Evolutionary conservation across 768 basidiomycete genomes (phyloP).

Genomic region (Suillus americanus): DNA sequence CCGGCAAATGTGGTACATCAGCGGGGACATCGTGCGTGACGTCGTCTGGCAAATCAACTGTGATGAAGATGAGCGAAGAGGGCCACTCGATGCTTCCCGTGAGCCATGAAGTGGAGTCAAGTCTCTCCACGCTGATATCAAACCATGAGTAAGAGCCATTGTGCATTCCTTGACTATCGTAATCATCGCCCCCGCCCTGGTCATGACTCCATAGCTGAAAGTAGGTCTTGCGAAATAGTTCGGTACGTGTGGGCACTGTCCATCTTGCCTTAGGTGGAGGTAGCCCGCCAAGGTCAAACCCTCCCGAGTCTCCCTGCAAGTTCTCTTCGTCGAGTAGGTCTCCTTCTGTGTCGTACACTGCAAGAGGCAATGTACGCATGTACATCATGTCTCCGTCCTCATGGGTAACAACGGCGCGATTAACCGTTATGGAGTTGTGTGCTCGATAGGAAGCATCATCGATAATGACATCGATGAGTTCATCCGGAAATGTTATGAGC

Average conservation of each 20-base stretch:
- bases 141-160: constrained; percentile 5
- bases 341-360: constrained; percentile 2
- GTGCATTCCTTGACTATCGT: neutral
- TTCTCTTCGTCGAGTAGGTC: neutral
- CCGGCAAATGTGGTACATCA: neutral
- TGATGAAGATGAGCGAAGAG: neutral
- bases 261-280: neutral
- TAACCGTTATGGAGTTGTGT: neutral
- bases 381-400: neutral
- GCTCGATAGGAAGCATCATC: constrained; percentile 33
- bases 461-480: constrained; percentile 5
- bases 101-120: neutral
- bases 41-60: neutral
- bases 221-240: constrained; percentile 3
- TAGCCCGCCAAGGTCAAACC: neutral
- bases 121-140: neutral
- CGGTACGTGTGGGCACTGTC: neutral
- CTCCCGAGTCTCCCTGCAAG: neutral
- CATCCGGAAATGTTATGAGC: neutral
- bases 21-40: neutral
- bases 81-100: neutral
- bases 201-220: constrained; percentile 11
- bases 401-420: neutral
- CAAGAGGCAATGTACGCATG: constrained; percentile 11
- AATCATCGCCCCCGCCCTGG: neutral